Base-by-base conservation (phyloP, 2,329 filamentous ascomycete genomes). In the Epichloe gansuensis region DNA sequence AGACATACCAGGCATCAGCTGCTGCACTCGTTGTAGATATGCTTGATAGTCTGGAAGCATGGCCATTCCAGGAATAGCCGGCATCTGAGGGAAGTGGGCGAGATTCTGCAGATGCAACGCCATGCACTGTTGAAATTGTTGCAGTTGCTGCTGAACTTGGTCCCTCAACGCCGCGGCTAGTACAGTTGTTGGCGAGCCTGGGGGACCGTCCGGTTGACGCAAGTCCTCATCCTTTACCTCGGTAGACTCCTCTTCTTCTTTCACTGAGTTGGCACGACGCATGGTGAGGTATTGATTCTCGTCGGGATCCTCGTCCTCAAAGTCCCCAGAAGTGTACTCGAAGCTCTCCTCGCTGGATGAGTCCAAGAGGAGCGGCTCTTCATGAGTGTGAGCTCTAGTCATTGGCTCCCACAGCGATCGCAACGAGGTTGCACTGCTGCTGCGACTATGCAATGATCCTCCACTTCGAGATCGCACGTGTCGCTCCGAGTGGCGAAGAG, bases 81-180 rank as follows among this genome's bases (percentile, higher is more conserved):
- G 75, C 62, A 87, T 76, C 59, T 81, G 76, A 39, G 68, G 74
- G 35, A 82, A 66, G 47, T 69, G 63, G 1, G 67, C 59, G 8
- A 71, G 56, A 49, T 84, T 84, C 48, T 84, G 83, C 59, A 87
- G 73, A 45, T 82, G 77, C 64, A 82, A 71, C 38, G 79, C 74
- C 71, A 88, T 76, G 45, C 75, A 80, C 63, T 88, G 82, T 62
- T 89, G 87, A 60, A 90, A 76, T 53, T 89, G 82, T 52, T 90
- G 83, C 47, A 90, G 75, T 61, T 89, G 86, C 17, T 82, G 76
- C 27, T 82, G 75, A 21, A 91, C 68, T 53, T 90, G 85, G 51
- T 89, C 85, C 60, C 84, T 81, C 68, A 88, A 78, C 13, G 84
- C 85, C 47, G 81, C 74, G 61, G 88, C 78, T 46, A 84, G 78